Evolutionary conservation across 768 basidiomycete species (phyloP), one percentile per base, ranked within the genome.

Genomic region (Xanthoconium purpureum): DNA sequence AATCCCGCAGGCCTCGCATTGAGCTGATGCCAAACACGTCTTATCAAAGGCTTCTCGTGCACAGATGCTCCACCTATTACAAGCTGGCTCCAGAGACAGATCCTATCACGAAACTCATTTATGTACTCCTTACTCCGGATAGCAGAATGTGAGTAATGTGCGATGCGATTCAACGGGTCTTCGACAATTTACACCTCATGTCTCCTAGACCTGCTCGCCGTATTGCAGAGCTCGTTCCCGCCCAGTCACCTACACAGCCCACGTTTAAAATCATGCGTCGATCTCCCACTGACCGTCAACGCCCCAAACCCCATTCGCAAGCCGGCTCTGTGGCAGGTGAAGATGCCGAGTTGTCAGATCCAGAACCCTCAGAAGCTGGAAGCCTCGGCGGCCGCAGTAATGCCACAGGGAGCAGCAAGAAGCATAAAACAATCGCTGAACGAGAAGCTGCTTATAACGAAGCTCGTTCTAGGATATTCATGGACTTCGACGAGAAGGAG

Each of bases 201-300:
- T 53, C 14, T 60, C 24, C 13, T 61, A 94, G 91, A 60, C 91
- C 91, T 60, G 50, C 74, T 35, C 82, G 87, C 42, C 79, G 87
- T 52, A 77, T 94, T 51, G 79, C 79, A 56, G 91, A 92, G 47
- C 81, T 94, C 24, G 88, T 92, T 9, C 91, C 91, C 24, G 77
- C 83, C 5, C 90, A 91, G 66, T 77, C 82, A 17, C 73, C 84
- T 6, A 68, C 84, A 0, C 86, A 85, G 33, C 89, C 88, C n/a
- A 80, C 90, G 18, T 88, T 94, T 65, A 88, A 92, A 79, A 94
- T 94, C 64, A 94, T 94, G 90, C 84, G 85, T 43, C 81, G 91
- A 63, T 74, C 79, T 20, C 69, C 66, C 14, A 69, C 72, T n/a
- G 84, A 86, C 59, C 81, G 84, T 40, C 73, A 80, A 50, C 72